These are phyloP conservation scores for Luffa aegyptiaca DNA, from an alignment of 306 rosid species.

Conservation along the genomic window DNA sequence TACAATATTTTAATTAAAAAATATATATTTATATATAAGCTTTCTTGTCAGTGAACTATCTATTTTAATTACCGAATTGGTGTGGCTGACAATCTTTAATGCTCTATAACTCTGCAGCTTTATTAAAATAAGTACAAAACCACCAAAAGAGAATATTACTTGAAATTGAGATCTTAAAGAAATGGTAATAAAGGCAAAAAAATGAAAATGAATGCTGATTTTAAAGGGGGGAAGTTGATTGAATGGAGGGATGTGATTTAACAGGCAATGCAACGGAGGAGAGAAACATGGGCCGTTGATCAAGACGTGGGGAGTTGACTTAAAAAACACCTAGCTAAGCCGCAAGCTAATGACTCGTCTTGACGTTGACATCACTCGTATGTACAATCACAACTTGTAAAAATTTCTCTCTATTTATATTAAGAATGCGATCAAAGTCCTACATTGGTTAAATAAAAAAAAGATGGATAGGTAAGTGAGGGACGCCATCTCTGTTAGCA, in stretches of 20 bases:
- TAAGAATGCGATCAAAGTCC: too few relatives aligned
- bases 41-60: background rate
- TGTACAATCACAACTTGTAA: background rate
- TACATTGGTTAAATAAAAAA: too few relatives aligned
- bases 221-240: background rate
- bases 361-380: background rate
- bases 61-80: background rate
- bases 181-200: background rate
- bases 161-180: too few relatives aligned
- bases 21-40: background rate
- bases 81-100: background rate
- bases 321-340: background rate
- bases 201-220: background rate
- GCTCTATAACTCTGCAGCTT: background rate
- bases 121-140: background rate
- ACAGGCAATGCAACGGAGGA: background rate
- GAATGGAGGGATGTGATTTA: background rate
- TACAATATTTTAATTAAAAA: background rate
- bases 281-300: background rate
- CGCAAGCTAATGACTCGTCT: background rate
- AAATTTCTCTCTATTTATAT: too few relatives aligned
- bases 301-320: background rate
- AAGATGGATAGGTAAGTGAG: too few relatives aligned
- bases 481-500: too few relatives aligned
- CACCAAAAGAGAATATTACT: background rate